A percentile compares a stretch with the other conserved stretches of the same genome.
Conservation (phyloP, 495 filamentous ascomycete genomes). For the Platismatia glauca region DNA sequence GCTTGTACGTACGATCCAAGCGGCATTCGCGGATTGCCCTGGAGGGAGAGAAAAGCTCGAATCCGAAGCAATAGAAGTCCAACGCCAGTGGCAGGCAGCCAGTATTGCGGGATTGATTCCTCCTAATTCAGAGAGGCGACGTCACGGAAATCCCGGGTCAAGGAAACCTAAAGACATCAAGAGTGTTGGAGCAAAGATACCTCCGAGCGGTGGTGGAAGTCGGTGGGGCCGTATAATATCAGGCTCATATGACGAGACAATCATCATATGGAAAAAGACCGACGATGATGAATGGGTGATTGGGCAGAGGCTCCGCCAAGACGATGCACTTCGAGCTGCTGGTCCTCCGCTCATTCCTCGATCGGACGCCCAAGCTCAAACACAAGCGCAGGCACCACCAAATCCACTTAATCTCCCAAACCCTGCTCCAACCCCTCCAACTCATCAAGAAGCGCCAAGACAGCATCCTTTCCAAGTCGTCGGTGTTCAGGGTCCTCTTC, state of each 20-base stretch:
- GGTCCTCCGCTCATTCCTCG: conserved; percentile 19
- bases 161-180: conserved; percentile 64
- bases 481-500: conserved; percentile 4
- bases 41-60: conserved; percentile 63
- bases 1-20: conserved; percentile 89
- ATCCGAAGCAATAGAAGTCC: conserved; percentile 61
- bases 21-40: conserved; percentile 82
- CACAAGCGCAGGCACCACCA: conserved; percentile 11
- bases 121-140: conserved; percentile 38
- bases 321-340: conserved; percentile 44
- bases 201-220: conserved; percentile 81
- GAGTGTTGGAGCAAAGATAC: conserved; percentile 70
- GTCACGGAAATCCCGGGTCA: conserved; percentile 64
- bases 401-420: conserved; percentile 13
- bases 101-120: conserved; percentile 49
- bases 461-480: not conserved
- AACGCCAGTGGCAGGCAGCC: conserved; percentile 63
- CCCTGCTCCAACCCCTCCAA: conserved; percentile 7
- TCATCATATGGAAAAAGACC: conserved; percentile 88
- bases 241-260: conserved; percentile 89
- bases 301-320: conserved; percentile 63
- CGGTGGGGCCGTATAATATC: conserved; percentile 83
- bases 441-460: conserved; percentile 13
- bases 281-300: conserved; percentile 71
- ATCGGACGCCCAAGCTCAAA: conserved; percentile 7